phyloP scores from a whole-genome alignment of 371 early-diverging fungal species.

The Apophysomyces trapeziformis region DNA sequence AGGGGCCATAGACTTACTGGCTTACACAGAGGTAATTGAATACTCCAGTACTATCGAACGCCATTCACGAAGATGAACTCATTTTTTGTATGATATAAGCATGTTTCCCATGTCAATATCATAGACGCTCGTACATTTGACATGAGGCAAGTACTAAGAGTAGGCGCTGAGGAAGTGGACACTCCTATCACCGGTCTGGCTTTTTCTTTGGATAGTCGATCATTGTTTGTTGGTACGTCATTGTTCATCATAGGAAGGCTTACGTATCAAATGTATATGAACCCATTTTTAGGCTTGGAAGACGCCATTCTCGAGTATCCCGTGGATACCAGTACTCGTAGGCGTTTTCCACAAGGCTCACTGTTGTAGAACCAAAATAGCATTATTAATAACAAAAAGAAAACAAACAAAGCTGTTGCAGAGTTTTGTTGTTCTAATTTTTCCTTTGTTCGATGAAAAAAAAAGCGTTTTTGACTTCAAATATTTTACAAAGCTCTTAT shows the following conservation, averaged over 20 bases:
- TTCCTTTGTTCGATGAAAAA: background rate
- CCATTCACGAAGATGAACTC: background rate
- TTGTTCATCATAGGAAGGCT: constrained; percentile 12
- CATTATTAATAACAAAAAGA: background rate
- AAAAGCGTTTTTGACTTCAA: background rate
- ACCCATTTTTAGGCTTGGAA: constrained; percentile 48
- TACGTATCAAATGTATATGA: background rate
- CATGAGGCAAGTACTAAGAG: constrained; percentile 66
- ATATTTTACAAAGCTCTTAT: constrained; percentile 4
- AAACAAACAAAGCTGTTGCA: background rate
- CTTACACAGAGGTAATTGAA: constrained; percentile 73
- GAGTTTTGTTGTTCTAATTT: background rate
- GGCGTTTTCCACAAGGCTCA: constrained; percentile 61
- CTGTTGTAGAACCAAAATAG: constrained; percentile 31
- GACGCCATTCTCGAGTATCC: constrained; percentile 58
- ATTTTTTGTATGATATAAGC: constrained; percentile 37
- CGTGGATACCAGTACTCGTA: constrained; percentile 59
- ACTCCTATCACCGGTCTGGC: constrained; percentile 82
- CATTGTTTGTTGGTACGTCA: constrained; percentile 76
- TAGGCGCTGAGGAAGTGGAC: constrained; percentile 60
- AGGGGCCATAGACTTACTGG: constrained; percentile 80
- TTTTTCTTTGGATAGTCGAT: constrained; percentile 78
- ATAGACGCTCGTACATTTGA: constrained; percentile 88
- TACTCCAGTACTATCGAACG: too few relatives aligned
- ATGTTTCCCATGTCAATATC: constrained; percentile 82